Evolutionary conservation across 306 rosid genomes (phyloP), one percentile per base, ranked within the genome.

Genomic region (Morella rubra): DNA sequence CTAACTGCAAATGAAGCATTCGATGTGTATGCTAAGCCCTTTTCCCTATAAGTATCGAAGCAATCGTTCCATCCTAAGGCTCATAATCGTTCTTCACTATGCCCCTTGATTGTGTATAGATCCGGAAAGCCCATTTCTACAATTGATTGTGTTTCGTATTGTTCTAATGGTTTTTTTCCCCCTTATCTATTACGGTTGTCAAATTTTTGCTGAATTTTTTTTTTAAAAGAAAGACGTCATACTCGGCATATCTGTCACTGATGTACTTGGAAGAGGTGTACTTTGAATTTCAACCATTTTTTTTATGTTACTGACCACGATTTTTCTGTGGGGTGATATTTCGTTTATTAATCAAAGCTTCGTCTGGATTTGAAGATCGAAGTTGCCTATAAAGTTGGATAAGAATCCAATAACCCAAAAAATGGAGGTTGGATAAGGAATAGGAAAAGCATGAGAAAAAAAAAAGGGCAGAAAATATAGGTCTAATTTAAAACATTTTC

Each of bases 1-100:
- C 52, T 84, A 11, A 69, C 84, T n/a, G 82, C 87, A 11, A 62
- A 77, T 80, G 68, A 76, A 78, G 8, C 41, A 52, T 84, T 80
- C 64, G 84, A 84, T 62, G 75, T 84, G 74, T 84, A 84, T 80
- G 27, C 68, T 40, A 84, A 84, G 76, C 77, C 87, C 20, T 84
- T 84, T 70, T 80, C 77, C 49, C 66, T 84, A 3, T 84, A 80
- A 54, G 10, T 16, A 15, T 44, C 37, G 4, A 32, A 59, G 8
- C 19, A 73, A 9, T 49, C 44, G 11, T 49, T 65, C 59, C 56
- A 53, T 44, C 12, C 6, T 52, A 42, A 12, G 46, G 49, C 32
- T 71, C 69, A 18, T 76, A 8, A 55, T 22, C 3, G 7, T 64
- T 64, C 8, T 52, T 54, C n/a, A 61, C 13, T 11, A 6, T 18